Evolutionary conservation across 441 rosid species (phyloP), one percentile per base, ranked within the genome.

Genomic region (Mallotus repandus): DNA sequence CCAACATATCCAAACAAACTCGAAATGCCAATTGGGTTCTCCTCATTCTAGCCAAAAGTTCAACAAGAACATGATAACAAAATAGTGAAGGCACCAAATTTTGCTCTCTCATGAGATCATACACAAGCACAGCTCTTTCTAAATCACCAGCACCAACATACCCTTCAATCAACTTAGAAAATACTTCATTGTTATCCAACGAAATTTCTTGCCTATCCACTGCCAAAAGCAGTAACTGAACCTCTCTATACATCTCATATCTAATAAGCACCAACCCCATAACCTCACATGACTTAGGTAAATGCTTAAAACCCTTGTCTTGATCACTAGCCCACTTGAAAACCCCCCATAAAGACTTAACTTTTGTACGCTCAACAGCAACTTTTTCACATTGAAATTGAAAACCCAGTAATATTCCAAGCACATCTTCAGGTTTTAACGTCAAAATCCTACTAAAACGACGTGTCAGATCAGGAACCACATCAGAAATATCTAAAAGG

Each of bases 371-470:
- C 45, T 63, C 71, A 76, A 80, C 52, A 41, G 63, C 86, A 76
- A 69, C 81, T 74, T 73, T 86, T 63, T 77, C 82, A 64, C 77
- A 68, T 80, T 87, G 89, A 65, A 76, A 76, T 62, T 83, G 71
- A 77, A 89, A 89, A 63, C 85, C 88, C 83, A 78, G 65, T 7
- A 87, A 71, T 14, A 93, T 56, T 83, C 86, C 88, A 69, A 87
- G 90, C 77, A 89, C 89, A 81, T 93, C 59, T 66, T 85, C 88
- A 21, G 97, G 87, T 77, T 76, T 75, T 79, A 89, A 80, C 46
- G 60, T 73, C 14, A 56, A 68, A 70, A 79, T 75, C 63, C 97
- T 84, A 75, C 86, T 75, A 69, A 86, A 81, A 10, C 86, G 80
- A 58, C 98, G 91, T 6, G 86, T 80, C 58, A 81, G 79, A 68